Conservation (phyloP, 805 yeast species). For the Clavispora santaluciae region DNA sequence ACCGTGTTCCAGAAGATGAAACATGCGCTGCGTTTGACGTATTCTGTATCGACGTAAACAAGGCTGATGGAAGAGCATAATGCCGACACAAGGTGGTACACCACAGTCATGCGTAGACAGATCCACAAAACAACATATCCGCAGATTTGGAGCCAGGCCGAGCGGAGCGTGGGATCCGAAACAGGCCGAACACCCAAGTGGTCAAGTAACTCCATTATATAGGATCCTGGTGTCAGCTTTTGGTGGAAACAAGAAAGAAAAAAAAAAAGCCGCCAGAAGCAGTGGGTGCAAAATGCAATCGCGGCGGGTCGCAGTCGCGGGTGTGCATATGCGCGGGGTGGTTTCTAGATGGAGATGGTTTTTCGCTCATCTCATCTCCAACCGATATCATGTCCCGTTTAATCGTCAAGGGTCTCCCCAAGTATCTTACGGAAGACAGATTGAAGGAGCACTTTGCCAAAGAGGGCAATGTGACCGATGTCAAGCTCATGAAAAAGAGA, state of each 20-base stretch:
- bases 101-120: conserved; percentile 12
- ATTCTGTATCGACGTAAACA: not conserved
- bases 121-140: conserved; percentile 16
- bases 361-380: conserved; percentile 9
- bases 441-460: conserved; percentile 59
- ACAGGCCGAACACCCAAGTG: conserved; percentile 28
- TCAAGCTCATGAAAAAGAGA: conserved; percentile 72
- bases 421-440: conserved; percentile 68
- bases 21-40: not conserved
- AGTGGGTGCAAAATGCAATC: conserved; percentile 2
- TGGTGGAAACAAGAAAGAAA: too few species aligned
- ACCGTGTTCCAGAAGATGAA: conserved; percentile 14
- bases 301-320: not conserved
- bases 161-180: conserved; percentile 9
- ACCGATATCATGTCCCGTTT: conserved; percentile 64
- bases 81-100: conserved; percentile 21
- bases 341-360: not conserved
- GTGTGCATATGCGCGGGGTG: not conserved
- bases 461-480: conserved; percentile 77
- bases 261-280: too few species aligned
- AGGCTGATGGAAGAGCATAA: conserved; percentile 5
- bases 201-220: conserved; percentile 24
- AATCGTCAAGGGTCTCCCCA: conserved; percentile 86
- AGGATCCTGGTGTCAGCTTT: too few species aligned
- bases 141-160: conserved; percentile 7